Evolutionary conservation across 805 yeast species (phyloP).

Genomic region (Pichia scutulata): DNA sequence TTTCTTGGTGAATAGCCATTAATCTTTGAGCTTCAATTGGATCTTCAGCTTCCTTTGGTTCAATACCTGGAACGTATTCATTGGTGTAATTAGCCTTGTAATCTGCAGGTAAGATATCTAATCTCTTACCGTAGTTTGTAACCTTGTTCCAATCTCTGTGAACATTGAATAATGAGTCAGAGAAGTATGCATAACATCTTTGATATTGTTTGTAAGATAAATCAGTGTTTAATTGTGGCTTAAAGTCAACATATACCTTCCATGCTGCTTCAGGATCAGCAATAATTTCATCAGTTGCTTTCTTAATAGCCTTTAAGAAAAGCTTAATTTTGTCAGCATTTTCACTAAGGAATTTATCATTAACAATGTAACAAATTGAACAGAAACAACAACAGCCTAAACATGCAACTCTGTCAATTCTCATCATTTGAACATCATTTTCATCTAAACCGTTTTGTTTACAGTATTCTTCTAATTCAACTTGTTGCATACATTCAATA

Average conservation of each 20-base stretch:
- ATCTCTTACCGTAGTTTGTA: constrained; percentile 47
- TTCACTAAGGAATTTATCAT: constrained; percentile 39
- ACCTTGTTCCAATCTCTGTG: constrained; percentile 53
- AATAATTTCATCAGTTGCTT: constrained; percentile 43
- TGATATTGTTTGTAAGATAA: constrained; percentile 37
- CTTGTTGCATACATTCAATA: constrained; percentile 53
- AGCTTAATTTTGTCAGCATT: constrained; percentile 40
- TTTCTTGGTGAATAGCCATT: constrained; percentile 24
- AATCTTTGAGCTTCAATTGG: constrained; percentile 41
- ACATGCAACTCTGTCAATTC: constrained; percentile 49
- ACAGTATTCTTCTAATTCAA: constrained; percentile 45
- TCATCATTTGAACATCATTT: constrained; percentile 45
- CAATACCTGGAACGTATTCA: constrained; percentile 42
- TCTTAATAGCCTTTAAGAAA: constrained; percentile 42
- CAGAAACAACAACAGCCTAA: constrained; percentile 56
- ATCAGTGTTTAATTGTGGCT: constrained; percentile 37
- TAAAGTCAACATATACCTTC: constrained; percentile 38
- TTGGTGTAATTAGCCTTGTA: constrained; percentile 44
- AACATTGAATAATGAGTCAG: constrained; percentile 43
- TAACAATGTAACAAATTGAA: constrained; percentile 45
- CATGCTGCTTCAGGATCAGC: constrained; percentile 38
- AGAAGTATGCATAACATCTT: constrained; percentile 49
- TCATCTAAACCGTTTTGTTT: constrained; percentile 35
- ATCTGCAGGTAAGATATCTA: constrained; percentile 42
- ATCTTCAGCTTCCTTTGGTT: constrained; percentile 40